Evolutionary conservation across 345 rosid genomes (phyloP).

Genomic region (Psidium guajava): DNA sequence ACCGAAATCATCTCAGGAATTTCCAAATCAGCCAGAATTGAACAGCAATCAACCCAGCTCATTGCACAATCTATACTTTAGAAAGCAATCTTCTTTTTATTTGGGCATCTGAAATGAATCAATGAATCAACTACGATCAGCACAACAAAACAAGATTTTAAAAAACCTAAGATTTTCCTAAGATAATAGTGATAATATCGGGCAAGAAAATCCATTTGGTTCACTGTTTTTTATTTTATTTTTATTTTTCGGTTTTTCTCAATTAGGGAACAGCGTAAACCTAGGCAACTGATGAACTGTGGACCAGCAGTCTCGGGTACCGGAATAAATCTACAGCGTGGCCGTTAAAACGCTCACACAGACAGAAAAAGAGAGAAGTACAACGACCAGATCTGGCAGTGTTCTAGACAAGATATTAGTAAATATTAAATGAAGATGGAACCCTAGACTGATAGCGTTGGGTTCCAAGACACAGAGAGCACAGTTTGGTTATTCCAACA

Average conservation of each 20-base stretch:
- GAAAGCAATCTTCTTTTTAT: background rate
- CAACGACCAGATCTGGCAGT: background rate
- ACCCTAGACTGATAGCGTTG: background rate
- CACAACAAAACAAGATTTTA: background rate
- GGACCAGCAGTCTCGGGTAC: background rate
- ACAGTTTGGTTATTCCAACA: background rate
- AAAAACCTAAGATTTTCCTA: background rate
- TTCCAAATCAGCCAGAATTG: background rate
- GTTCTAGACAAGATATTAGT: background rate
- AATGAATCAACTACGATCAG: background rate
- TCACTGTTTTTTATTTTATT: background rate
- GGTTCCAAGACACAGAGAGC: background rate
- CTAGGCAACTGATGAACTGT: background rate
- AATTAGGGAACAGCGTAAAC: background rate
- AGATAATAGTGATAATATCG: background rate
- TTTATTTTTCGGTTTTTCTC: background rate
- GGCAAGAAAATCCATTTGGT: background rate
- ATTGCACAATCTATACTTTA: background rate
- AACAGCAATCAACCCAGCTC: background rate
- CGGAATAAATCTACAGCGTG: background rate
- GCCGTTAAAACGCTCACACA: background rate
- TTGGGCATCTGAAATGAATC: background rate
- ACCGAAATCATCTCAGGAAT: background rate
- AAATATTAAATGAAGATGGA: background rate
- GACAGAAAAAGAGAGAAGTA: background rate